phyloP scores from a whole-genome alignment of 2,329 filamentous ascomycete species.

The Neofusicoccum kwambonambiense region DNA sequence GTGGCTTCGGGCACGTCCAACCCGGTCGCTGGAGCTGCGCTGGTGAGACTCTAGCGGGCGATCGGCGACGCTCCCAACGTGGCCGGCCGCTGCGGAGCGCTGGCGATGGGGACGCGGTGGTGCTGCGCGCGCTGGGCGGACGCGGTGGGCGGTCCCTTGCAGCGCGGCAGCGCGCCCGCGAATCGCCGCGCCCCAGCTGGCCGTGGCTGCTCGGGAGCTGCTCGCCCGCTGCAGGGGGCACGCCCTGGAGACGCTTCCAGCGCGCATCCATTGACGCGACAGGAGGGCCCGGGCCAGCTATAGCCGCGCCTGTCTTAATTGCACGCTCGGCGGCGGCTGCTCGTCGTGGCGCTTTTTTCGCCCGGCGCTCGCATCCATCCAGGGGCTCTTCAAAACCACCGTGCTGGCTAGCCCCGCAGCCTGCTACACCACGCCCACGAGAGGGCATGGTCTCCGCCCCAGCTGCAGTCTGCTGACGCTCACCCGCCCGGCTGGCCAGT shows the following conservation, averaged over 20 bases:
- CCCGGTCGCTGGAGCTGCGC: not conserved
- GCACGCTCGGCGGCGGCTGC: not conserved
- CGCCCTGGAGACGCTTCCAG: not conserved
- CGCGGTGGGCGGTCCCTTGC: not conserved
- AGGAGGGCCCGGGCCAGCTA: not conserved
- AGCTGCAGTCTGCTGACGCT: not conserved
- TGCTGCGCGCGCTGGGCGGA: not conserved
- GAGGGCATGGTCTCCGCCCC: constrained; percentile 1
- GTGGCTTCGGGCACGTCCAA: not conserved
- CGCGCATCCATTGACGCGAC: not conserved
- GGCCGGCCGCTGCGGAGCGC: not conserved
- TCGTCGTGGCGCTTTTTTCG: not conserved
- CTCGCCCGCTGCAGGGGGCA: not conserved
- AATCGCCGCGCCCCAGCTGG: constrained; percentile 1
- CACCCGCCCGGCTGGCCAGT: constrained; percentile 6
- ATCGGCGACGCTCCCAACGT: not conserved
- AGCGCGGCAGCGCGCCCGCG: not conserved
- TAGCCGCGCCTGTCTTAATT: constrained; percentile 9
- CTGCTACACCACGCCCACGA: constrained; percentile 7
- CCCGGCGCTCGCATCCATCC: not conserved
- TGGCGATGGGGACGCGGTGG: not conserved
- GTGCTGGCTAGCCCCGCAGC: constrained; percentile 13
- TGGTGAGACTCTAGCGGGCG: constrained; percentile 16
- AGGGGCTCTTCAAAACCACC: constrained; percentile 8
- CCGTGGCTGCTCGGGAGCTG: not conserved